Conservation (phyloP, 352 stramenopile species). For the Pythium myriotylum region DNA sequence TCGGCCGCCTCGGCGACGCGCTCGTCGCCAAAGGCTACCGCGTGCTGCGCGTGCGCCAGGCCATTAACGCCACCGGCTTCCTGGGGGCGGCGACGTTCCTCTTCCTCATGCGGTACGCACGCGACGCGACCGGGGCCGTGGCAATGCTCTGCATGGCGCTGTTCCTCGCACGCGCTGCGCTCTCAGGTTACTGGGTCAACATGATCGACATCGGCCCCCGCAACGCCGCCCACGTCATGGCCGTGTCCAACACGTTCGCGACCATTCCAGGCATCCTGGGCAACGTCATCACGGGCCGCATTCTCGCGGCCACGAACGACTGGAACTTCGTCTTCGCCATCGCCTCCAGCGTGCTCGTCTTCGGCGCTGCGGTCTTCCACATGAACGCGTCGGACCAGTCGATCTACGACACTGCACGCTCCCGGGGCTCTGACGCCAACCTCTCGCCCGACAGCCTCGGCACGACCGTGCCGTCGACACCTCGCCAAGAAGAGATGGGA, state of each 20-base stretch:
- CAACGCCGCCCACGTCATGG: constrained; percentile 86
- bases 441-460: constrained; percentile 28
- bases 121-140: constrained; percentile 51
- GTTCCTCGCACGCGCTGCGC: constrained; percentile 73
- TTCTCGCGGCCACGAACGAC: constrained; percentile 64
- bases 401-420: constrained; percentile 44
- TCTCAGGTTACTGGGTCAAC: constrained; percentile 88
- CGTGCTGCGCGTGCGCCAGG: constrained; percentile 74
- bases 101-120: constrained; percentile 71
- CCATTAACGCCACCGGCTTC: constrained; percentile 79
- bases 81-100: constrained; percentile 73
- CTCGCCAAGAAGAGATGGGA: constrained; percentile 52
- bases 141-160: constrained; percentile 74
- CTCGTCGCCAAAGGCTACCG: constrained; percentile 67
- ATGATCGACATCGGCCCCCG: constrained; percentile 88
- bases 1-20: constrained; percentile 66
- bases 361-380: constrained; percentile 78
- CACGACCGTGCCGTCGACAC: constrained; percentile 35
- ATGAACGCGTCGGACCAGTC: constrained; percentile 75
- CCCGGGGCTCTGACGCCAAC: not conserved
- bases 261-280: constrained; percentile 85
- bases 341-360: constrained; percentile 65
- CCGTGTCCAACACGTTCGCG: constrained; percentile 84
- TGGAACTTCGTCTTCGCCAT: constrained; percentile 89
- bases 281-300: constrained; percentile 83